Conservation (phyloP, 2,329 filamentous ascomycete species). For the Ascochyta viciae-villosae region DNA sequence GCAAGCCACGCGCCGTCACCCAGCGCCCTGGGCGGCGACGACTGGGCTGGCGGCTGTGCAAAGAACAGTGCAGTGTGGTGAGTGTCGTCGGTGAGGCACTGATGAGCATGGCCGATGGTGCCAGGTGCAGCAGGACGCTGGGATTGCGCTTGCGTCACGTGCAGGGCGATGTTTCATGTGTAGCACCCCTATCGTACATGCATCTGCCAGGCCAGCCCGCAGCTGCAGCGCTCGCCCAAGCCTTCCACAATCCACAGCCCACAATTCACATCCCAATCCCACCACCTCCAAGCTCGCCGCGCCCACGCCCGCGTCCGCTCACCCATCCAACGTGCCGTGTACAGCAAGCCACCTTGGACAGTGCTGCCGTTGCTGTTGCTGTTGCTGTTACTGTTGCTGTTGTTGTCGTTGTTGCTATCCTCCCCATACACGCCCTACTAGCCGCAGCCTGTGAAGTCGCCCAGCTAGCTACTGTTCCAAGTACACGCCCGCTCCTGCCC, state of each 20-base stretch:
- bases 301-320: not conserved
- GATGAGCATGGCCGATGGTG: no score
- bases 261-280: not conserved
- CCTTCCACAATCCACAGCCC: not conserved
- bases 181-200: constrained; percentile 34
- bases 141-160: constrained; percentile 21
- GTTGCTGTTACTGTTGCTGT: no score
- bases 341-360: no score
- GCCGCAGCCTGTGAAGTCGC: not conserved
- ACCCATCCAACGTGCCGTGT: no score
- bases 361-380: no score
- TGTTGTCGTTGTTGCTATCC: no score
- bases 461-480: constrained; percentile 8
- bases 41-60: not conserved
- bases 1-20: constrained; percentile 13
- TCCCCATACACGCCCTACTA: not conserved
- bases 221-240: constrained; percentile 10
- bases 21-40: not conserved
- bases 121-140: not conserved
- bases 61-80: not conserved
- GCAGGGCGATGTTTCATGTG: constrained; percentile 12
- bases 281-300: not conserved
- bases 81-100: not conserved
- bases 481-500: constrained; percentile 20
- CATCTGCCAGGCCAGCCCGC: constrained; percentile 17